phyloP scores from a whole-genome alignment of 768 basidiomycete genomes.

The Mycena rosella region DNA sequence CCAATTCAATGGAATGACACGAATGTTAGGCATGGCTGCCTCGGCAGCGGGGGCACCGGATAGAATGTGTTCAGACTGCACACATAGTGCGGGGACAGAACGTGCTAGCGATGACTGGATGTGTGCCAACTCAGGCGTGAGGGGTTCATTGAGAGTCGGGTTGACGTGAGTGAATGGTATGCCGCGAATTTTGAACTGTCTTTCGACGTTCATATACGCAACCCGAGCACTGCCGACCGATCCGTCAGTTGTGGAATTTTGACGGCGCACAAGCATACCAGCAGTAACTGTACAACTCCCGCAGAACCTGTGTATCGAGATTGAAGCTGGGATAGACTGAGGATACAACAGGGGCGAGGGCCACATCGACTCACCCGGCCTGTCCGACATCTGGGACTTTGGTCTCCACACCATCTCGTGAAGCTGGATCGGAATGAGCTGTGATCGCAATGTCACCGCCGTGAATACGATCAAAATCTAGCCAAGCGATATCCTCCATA shows the following conservation, averaged over 20 bases:
- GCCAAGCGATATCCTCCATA: conserved; percentile 85
- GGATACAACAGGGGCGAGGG: not conserved
- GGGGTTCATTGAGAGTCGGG: conserved; percentile 58
- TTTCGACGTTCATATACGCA: conserved; percentile 90
- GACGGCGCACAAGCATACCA: conserved; percentile 63
- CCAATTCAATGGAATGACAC: conserved; percentile 91
- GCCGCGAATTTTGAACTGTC: conserved; percentile 84
- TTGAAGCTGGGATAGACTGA: conserved; percentile 61
- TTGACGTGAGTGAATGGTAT: conserved; percentile 86
- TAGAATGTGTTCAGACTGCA: conserved; percentile 84
- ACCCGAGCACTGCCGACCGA: conserved; percentile 79
- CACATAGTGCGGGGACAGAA: conserved; percentile 86
- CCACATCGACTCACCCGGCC: conserved; percentile 37
- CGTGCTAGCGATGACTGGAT: conserved; percentile 81
- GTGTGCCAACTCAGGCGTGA: conserved; percentile 62
- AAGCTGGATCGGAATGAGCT: conserved; percentile 34
- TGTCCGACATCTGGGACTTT: conserved; percentile 41
- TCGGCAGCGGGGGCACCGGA: conserved; percentile 89
- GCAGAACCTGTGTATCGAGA: conserved; percentile 77
- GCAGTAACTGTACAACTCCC: conserved; percentile 89
- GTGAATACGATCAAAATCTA: conserved; percentile 78
- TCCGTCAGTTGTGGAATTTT: not conserved
- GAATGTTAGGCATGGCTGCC: conserved; percentile 93
- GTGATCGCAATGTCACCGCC: conserved; percentile 52
- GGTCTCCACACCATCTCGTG: conserved; percentile 41